A percentile compares a stretch with the other conserved stretches of the same genome.
phyloP scores from a whole-genome alignment of 1,139 yeast species.

The Blastobotrys persicus region DNA sequence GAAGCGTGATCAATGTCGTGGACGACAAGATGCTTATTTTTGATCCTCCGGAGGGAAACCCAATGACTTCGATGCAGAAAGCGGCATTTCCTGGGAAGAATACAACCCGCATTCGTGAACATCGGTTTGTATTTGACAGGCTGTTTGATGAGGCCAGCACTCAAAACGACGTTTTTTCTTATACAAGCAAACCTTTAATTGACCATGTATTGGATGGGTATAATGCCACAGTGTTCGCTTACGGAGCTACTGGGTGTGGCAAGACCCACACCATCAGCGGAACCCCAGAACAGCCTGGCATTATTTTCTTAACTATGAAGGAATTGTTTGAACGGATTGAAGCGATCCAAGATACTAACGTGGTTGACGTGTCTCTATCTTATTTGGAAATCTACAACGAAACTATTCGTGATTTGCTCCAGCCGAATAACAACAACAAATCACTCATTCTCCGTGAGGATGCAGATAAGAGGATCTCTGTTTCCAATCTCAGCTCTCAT shows the following conservation, averaged over 20 bases:
- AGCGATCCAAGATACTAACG: conserved; percentile 51
- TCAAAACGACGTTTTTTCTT: conserved; percentile 65
- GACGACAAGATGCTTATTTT: conserved; percentile 87
- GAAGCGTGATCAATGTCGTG: conserved; percentile 76
- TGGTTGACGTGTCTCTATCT: conserved; percentile 61
- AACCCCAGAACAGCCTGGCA: conserved; percentile 68
- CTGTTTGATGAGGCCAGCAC: conserved; percentile 63
- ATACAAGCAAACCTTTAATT: conserved; percentile 68
- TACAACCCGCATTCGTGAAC: conserved; percentile 57
- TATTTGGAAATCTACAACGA: conserved; percentile 91
- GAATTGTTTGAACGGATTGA: conserved; percentile 67
- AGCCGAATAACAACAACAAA: conserved; percentile 47
- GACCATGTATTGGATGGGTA: conserved; percentile 78
- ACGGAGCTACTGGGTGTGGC: conserved; percentile 99
- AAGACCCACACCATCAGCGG: conserved; percentile 91
- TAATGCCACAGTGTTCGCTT: conserved; percentile 91
- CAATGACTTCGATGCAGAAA: conserved; percentile 58
- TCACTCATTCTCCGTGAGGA: conserved; percentile 69
- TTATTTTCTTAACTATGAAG: conserved; percentile 73
- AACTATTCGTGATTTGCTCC: conserved; percentile 72
- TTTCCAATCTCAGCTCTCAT: conserved; percentile 69
- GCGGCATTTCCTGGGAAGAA: conserved; percentile 49
- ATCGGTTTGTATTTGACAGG: conserved; percentile 77
- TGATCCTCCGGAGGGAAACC: conserved; percentile 81
- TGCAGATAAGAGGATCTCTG: conserved; percentile 61